Conservation (phyloP, 768 basidiomycete species). For the Rhodotorula kratochvilovae region DNA sequence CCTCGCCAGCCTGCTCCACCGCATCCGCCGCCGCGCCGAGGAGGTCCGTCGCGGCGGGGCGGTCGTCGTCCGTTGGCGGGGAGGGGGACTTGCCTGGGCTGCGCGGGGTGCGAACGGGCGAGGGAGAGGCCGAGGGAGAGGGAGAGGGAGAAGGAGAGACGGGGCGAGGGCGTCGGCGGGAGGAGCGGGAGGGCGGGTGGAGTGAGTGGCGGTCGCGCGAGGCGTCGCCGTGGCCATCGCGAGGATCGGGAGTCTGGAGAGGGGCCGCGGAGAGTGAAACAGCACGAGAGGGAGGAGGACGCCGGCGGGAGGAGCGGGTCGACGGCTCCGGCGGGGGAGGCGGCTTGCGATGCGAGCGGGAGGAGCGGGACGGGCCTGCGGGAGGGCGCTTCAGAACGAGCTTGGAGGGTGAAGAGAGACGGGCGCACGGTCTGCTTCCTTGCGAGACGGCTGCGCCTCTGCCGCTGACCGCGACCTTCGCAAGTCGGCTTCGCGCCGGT, state of each 20-base stretch:
- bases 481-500: not conserved
- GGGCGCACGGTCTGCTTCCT: too few species aligned
- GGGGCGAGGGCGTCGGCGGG: not conserved
- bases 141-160: not conserved
- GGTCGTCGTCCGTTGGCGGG: not conserved
- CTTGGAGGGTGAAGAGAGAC: too few species aligned
- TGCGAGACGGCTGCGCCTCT: not conserved
- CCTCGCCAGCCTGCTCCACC: constrained; percentile 6
- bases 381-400: not conserved
- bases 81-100: not conserved
- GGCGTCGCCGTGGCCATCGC: too few species aligned
- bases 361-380: not conserved
- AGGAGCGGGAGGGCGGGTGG: not conserved
- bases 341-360: not conserved
- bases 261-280: not conserved
- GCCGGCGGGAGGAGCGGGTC: not conserved
- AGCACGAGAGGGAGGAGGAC: not conserved
- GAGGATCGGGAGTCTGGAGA: not conserved
- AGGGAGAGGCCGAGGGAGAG: not conserved
- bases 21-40: not conserved
- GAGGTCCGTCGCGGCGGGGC: not conserved
- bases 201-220: not conserved
- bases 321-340: not conserved
- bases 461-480: not conserved
- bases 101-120: not conserved